Conservation (phyloP, 768 basidiomycete genomes). For the Mycena leptocephala region DNA sequence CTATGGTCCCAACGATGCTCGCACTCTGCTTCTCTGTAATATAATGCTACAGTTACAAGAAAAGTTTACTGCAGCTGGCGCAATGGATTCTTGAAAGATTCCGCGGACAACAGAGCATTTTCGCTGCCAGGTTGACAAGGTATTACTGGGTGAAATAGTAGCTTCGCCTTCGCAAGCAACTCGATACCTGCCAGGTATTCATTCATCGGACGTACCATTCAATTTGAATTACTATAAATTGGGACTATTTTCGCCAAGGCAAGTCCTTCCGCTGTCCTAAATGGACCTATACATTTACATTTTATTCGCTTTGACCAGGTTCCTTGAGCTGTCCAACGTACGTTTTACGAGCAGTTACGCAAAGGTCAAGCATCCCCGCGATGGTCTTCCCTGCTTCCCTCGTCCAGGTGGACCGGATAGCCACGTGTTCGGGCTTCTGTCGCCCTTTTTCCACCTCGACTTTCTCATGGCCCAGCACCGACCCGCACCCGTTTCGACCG, state of each 20-base stretch:
- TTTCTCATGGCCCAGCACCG: conserved; percentile 35
- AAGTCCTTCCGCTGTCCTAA: neutral
- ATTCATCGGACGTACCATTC: neutral
- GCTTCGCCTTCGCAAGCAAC: too few relatives aligned
- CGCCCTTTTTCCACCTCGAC: conserved; percentile 30
- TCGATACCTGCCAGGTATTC: too few relatives aligned
- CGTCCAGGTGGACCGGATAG: neutral
- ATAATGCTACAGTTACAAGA: too few relatives aligned
- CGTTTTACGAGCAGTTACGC: conserved; percentile 23
- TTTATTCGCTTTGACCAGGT: neutral
- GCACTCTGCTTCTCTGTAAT: neutral
- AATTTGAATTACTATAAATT: too few relatives aligned
- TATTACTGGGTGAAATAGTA: too few relatives aligned
- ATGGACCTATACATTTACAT: neutral
- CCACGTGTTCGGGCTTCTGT: conserved; percentile 31
- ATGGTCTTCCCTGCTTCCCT: conserved; percentile 16
- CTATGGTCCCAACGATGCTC: too few relatives aligned
- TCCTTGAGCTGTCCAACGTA: conserved; percentile 15
- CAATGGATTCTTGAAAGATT: neutral
- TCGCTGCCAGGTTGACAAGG: too few relatives aligned
- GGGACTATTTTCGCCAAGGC: neutral
- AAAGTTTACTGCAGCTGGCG: too few relatives aligned
- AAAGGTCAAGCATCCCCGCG: conserved; percentile 7
- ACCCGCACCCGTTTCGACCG: conserved; percentile 18
- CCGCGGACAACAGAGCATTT: neutral